A percentile compares a stretch with the other conserved stretches of the same genome.
phyloP scores from a whole-genome alignment of 164 flowering plant species.

The Tetrastigma voinierianum region DNA sequence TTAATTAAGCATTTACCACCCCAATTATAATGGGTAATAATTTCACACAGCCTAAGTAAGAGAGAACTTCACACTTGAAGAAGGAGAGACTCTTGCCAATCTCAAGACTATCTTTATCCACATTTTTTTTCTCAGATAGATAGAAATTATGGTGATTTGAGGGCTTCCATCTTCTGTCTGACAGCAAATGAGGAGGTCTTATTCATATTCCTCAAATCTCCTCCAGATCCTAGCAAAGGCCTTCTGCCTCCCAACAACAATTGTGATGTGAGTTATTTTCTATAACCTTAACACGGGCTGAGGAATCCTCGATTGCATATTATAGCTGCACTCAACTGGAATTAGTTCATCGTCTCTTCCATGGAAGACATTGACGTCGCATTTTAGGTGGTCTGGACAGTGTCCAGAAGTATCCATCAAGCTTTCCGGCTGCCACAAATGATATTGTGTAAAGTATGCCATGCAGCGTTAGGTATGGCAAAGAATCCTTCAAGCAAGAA shows the following conservation, averaged over 20 bases:
- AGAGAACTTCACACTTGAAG: conserved; percentile 6
- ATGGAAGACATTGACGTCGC: conserved; percentile 68
- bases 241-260: conserved; percentile 80
- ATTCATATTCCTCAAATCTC: conserved; percentile 58
- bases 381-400: conserved; percentile 46
- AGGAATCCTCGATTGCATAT: conserved; percentile 54
- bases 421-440: conserved; percentile 77
- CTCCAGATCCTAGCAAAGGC: conserved; percentile 89
- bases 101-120: conserved; percentile 6
- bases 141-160: too few species aligned
- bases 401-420: conserved; percentile 67
- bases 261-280: conserved; percentile 77
- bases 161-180: background rate
- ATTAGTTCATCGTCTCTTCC: conserved; percentile 81
- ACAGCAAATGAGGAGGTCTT: background rate
- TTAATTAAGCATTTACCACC: too few species aligned
- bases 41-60: conserved; percentile 5
- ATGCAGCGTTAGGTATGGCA: conserved; percentile 91
- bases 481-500: conserved; percentile 75
- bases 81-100: conserved; percentile 10
- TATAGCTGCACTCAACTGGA: conserved; percentile 79
- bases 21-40: background rate
- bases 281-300: conserved; percentile 68
- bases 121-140: background rate
- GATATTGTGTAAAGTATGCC: conserved; percentile 98